A percentile compares a stretch with the other conserved stretches of the same genome.
These are phyloP conservation scores for Aspergillus fructus DNA, from an alignment of 2,329 filamentous ascomycete genomes.

Conservation along the genomic window DNA sequence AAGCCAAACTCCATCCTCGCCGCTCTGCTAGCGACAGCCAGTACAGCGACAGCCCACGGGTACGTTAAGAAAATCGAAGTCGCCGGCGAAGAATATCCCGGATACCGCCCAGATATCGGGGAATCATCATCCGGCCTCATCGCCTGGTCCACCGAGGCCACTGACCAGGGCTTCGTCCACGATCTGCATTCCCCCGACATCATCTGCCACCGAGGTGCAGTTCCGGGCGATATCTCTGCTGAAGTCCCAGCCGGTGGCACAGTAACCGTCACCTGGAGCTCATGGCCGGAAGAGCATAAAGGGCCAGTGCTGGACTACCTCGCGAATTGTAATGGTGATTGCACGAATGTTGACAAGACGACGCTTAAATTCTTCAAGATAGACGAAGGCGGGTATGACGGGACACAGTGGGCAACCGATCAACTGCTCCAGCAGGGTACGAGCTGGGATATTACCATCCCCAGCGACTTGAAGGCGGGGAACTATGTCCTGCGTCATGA, in stretches of 20 bases:
- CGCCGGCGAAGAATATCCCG: constrained; percentile 35
- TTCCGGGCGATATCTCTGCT: constrained; percentile 48
- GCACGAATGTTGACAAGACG: constrained; percentile 50
- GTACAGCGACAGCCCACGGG: constrained; percentile 30
- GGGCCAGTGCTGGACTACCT: constrained; percentile 63
- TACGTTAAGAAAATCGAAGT: constrained; percentile 39
- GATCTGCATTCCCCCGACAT: constrained; percentile 46
- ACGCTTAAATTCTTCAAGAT: constrained; percentile 62
- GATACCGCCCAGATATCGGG: constrained; percentile 38
- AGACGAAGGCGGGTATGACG: constrained; percentile 51
- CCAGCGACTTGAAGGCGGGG: constrained; percentile 44
- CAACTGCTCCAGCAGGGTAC: constrained; percentile 47
- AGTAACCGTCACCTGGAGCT: constrained; percentile 59
- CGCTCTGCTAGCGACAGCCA: constrained; percentile 23
- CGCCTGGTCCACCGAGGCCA: constrained; percentile 55
- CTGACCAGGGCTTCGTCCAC: constrained; percentile 53
- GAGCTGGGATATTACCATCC: constrained; percentile 47
- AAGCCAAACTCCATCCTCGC: background rate
- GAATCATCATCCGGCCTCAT: constrained; percentile 36
- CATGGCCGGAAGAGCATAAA: constrained; percentile 62
- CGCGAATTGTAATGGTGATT: constrained; percentile 56
- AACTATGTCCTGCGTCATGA: constrained; percentile 54
- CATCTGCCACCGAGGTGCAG: constrained; percentile 60
- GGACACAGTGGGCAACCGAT: constrained; percentile 54
- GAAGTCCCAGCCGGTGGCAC: constrained; percentile 57